A percentile compares a stretch with the other conserved stretches of the same genome.
Conservation (phyloP, 2,329 filamentous ascomycete genomes). For the Scleromitrula shiraiana region DNA sequence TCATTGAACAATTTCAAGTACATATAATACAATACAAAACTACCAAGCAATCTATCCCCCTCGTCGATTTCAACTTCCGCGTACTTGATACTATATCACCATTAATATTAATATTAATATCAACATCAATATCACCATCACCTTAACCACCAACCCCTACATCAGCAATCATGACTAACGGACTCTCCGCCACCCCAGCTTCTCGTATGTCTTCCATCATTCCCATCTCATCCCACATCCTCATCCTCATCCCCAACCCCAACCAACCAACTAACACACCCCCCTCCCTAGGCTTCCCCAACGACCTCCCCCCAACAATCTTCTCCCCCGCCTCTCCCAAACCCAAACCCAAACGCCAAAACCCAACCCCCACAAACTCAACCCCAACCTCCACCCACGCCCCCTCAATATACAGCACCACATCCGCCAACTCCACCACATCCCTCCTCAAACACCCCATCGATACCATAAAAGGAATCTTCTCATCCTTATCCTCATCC, state of each 20-base stretch:
- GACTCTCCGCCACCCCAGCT: neutral
- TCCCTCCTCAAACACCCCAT: constrained; percentile 17
- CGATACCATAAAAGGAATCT: neutral
- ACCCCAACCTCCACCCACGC: constrained; percentile 13
- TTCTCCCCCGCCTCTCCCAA: constrained; percentile 24
- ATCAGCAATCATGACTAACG: neutral
- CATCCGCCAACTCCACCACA: constrained; percentile 22
- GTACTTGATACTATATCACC: neutral
- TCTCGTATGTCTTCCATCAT: neutral
- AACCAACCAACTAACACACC: constrained; percentile 1
- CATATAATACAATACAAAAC: neutral
- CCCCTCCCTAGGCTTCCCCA: constrained; percentile 14
- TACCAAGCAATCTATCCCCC: neutral
- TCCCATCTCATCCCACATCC: neutral
- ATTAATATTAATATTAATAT: neutral
- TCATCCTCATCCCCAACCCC: neutral
- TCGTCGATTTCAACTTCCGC: neutral
- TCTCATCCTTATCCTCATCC: neutral
- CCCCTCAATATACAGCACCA: constrained; percentile 21
- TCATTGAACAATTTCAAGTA: no score
- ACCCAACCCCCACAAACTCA: constrained; percentile 2
- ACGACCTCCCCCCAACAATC: constrained; percentile 18
- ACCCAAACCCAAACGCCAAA: neutral
- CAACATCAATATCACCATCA: neutral
- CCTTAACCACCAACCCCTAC: no score